Evolutionary conservation across 2,329 filamentous ascomycete genomes (phyloP), one percentile per base, ranked within the genome.

Genomic region (Diaporthe eres): DNA sequence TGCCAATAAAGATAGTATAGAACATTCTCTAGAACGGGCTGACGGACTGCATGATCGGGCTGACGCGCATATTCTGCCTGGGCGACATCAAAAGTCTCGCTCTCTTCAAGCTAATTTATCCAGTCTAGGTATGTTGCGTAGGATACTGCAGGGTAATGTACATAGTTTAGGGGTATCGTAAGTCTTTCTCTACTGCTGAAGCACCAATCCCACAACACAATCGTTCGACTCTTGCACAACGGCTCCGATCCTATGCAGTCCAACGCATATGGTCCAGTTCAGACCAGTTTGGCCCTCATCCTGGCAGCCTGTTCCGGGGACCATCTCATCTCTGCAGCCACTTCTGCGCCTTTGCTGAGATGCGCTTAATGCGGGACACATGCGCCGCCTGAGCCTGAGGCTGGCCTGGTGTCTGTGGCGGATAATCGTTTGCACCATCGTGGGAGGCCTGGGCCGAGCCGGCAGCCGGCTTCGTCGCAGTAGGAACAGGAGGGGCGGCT

Each of bases 321-420:
- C 44, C 34, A 22, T 15, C 13, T 70, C 47, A 55, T 42, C n/a
- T 55, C 6, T 71, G 61, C 22, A 77, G 49, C 73, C 70, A 75
- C 55, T 75, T 77, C 63, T 77, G 75, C 17, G 75, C 75, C 61
- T 74, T 77, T 25, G 49, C 61, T 31, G 75, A 75, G 31, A 75
- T 49, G 15, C 61, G 72, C 31, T 47, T 44, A 25, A 77, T 39
- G 6, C 74, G 73, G 1, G 74, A 77, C 49, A 63, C 70, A 37
- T 65, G 53, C 2, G 49, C 65, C 15, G 49, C 37, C 31, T 12
- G 34, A n/a, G 63, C 19, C 17, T 39, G 61, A 25, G 22, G 42
- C n/a, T 39, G 70, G 7, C 25, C 42, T 6, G n/a, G 42, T 17
- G 13, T 15, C 42, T 31, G 63, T 17, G 58, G 19, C 47, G 49